These are phyloP conservation scores for Arabidopsis hybrid DNA, from an alignment of 441 rosid species.

Conservation along the genomic window DNA sequence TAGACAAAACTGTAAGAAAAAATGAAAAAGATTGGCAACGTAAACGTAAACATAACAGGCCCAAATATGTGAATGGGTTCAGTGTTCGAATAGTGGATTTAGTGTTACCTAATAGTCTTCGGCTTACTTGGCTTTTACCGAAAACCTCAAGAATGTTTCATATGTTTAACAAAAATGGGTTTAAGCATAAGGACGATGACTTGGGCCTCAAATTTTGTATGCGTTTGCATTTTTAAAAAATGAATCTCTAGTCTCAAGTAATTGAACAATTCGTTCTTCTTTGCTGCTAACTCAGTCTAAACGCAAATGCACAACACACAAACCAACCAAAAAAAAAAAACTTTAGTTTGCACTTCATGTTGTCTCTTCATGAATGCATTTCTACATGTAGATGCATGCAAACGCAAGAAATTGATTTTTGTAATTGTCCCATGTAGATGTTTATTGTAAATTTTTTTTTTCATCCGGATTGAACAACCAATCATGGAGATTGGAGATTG, in stretches of 20 bases:
- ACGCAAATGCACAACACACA: not conserved
- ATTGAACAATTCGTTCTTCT: not conserved
- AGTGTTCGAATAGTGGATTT: slow-evolving; percentile 17
- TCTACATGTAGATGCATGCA: not conserved
- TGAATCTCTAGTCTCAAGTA: not conserved
- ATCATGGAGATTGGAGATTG: too few relatives aligned
- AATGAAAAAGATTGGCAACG: not conserved
- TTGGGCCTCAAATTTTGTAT: not conserved
- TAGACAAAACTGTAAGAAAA: not conserved
- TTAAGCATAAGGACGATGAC: not conserved
- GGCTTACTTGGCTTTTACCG: not conserved
- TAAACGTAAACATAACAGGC: slow-evolving; percentile 5
- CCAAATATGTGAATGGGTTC: slow-evolving; percentile 13
- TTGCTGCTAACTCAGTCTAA: not conserved
- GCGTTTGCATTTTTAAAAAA: not conserved
- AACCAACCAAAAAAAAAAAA: too few relatives aligned
- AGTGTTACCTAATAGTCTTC: not conserved
- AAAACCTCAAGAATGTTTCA: not conserved
- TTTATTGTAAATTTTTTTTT: not conserved
- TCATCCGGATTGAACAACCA: not conserved
- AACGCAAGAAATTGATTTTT: not conserved
- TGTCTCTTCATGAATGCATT: not conserved
- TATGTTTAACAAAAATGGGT: not conserved
- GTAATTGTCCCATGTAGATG: not conserved
- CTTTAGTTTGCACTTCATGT: too few relatives aligned